Evolutionary conservation across 805 yeast genomes (phyloP).

Genomic region (Sugiyamaella americana): DNA sequence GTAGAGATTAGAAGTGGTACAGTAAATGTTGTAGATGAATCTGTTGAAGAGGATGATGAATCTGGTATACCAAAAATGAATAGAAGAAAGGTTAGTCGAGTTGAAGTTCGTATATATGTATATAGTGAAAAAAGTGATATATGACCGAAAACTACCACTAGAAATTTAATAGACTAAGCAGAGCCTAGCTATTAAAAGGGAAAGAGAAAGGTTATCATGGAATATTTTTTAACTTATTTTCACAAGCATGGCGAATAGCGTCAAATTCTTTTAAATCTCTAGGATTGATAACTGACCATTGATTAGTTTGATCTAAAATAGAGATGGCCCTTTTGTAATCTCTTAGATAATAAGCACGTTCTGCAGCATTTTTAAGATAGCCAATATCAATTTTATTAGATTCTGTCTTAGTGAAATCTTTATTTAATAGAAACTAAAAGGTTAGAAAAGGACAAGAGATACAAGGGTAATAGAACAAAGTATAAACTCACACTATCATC

Average conservation of each 20-base stretch:
- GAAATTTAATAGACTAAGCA: too few relatives aligned
- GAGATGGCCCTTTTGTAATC: conserved; percentile 48
- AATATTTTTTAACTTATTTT: conserved; percentile 22
- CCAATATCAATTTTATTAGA: conserved; percentile 48
- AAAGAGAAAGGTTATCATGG: background rate
- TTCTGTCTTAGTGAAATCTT: conserved; percentile 4
- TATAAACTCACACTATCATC: conserved; percentile 11
- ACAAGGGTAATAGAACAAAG: background rate
- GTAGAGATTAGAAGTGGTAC: conserved; percentile 62
- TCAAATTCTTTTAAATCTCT: conserved; percentile 48
- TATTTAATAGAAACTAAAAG: conserved; percentile 14
- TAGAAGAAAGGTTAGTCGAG: conserved; percentile 38
- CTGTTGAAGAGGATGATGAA: conserved; percentile 14
- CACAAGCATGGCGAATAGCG: conserved; percentile 39
- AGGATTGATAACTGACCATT: conserved; percentile 39
- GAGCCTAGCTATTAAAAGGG: too few relatives aligned
- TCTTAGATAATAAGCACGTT: conserved; percentile 52
- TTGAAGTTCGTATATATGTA: conserved; percentile 37
- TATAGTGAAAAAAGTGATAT: too few relatives aligned
- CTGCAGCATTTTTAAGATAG: conserved; percentile 52
- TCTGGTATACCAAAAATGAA: conserved; percentile 18
- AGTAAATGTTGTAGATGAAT: conserved; percentile 68
- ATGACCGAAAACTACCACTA: too few relatives aligned
- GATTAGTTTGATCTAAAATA: conserved; percentile 34
- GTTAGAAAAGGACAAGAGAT: conserved; percentile 5